Conservation (phyloP, 345 rosid genomes). For the Boechera divaricarpa region DNA sequence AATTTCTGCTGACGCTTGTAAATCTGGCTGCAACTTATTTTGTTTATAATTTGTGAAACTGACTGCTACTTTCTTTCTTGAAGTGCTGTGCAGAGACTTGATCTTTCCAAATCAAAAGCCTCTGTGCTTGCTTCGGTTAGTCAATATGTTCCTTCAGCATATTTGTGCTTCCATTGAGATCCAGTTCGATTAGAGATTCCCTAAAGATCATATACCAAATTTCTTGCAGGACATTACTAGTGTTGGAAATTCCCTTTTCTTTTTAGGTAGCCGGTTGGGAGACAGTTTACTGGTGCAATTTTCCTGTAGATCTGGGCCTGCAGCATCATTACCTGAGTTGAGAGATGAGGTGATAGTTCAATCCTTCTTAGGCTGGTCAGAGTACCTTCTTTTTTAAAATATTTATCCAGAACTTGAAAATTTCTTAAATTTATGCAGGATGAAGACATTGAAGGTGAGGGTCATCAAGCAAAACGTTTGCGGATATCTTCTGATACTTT, state of each 20-base stretch:
- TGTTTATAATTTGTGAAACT: conserved; percentile 30
- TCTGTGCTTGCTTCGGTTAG: conserved; percentile 98
- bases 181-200: conserved; percentile 14
- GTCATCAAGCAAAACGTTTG: conserved; percentile 75
- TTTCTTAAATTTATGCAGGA: conserved; percentile 52
- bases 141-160: conserved; percentile 39
- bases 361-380: conserved; percentile 32
- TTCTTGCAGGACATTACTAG: conserved; percentile 77
- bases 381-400: background rate
- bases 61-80: conserved; percentile 46
- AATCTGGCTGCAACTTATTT: conserved; percentile 21
- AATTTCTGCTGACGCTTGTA: conserved; percentile 33
- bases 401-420: conserved; percentile 15
- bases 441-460: conserved; percentile 93
- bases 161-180: conserved; percentile 16
- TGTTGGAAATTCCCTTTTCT: conserved; percentile 81
- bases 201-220: conserved; percentile 34
- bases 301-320: conserved; percentile 68
- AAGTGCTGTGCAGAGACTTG: conserved; percentile 96
- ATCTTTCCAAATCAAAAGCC: conserved; percentile 96
- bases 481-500: conserved; percentile 82
- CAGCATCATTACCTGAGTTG: conserved; percentile 61
- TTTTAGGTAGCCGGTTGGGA: conserved; percentile 92
- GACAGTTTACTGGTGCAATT: conserved; percentile 97
- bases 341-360: conserved; percentile 80